Conservation (phyloP, 768 basidiomycete genomes). For the Gymnopilus junonius region DNA sequence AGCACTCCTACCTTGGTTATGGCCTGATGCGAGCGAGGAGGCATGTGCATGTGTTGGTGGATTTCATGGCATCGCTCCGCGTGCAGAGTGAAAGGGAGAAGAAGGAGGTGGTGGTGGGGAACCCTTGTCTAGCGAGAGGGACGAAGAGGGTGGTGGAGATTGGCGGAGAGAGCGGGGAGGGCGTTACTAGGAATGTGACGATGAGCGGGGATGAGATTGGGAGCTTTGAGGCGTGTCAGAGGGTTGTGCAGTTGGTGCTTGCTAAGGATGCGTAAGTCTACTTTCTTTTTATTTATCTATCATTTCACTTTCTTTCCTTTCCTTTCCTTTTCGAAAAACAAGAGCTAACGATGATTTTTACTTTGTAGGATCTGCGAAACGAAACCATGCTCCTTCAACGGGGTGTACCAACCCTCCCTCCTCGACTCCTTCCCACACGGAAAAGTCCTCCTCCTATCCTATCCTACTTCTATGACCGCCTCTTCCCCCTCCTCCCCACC, state of each 20-base stretch:
- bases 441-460: slow-evolving; percentile 81
- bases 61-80: slow-evolving; percentile 73
- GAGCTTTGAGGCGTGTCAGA: slow-evolving; percentile 82
- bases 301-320: too few species aligned
- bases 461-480: slow-evolving; percentile 98
- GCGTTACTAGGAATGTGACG: slow-evolving; percentile 78
- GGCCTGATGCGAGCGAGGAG: slow-evolving; percentile 88
- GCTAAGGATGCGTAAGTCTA: slow-evolving; percentile 88
- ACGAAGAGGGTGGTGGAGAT: slow-evolving; percentile 69
- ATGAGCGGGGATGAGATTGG: slow-evolving; percentile 88
- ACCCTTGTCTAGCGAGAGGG: slow-evolving; percentile 81
- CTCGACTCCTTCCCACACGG: slow-evolving; percentile 87
- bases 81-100: slow-evolving; percentile 22
- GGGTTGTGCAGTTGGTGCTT: slow-evolving; percentile 85
- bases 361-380: slow-evolving; percentile 86
- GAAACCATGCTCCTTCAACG: slow-evolving; percentile 96
- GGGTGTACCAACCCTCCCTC: slow-evolving; percentile 95
- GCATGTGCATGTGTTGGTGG: slow-evolving; percentile 86
- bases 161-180: too few species aligned
- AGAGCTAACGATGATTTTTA: too few species aligned
- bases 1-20: slow-evolving; percentile 98
- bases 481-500: too few species aligned
- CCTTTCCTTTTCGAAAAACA: too few species aligned
- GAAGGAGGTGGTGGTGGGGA: slow-evolving; percentile 47
- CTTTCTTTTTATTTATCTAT: not conserved